A percentile compares a stretch with the other conserved stretches of the same genome.
phyloP scores from a whole-genome alignment of 2,329 filamentous ascomycete species.

The Pseudophaeomoniella oleicola region DNA sequence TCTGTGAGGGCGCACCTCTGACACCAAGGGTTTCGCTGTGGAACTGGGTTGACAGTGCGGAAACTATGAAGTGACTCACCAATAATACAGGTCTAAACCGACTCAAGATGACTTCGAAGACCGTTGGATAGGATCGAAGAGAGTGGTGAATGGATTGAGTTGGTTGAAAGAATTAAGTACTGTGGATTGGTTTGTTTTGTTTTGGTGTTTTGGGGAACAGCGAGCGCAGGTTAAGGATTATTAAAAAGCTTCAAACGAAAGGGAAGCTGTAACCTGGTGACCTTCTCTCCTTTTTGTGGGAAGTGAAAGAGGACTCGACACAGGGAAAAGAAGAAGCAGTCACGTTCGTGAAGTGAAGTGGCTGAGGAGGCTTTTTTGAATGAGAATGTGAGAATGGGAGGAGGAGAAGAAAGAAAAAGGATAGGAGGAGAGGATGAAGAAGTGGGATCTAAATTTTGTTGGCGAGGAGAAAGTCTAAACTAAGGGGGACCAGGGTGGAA shows the following conservation, averaged over 20 bases:
- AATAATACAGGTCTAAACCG: conserved; percentile 1
- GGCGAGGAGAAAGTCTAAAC: neutral
- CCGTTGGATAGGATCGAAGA: neutral
- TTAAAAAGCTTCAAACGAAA: conserved; percentile 1
- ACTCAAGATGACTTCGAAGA: no score
- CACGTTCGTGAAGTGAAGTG: neutral
- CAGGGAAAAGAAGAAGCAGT: neutral
- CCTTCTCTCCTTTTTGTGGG: conserved; percentile 1
- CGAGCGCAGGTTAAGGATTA: conserved; percentile 3
- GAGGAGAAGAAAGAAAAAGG: neutral
- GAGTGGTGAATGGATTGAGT: neutral
- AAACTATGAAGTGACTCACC: neutral
- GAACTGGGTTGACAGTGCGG: no score
- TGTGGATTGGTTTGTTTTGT: neutral
- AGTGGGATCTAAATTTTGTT: neutral
- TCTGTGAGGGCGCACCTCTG: no score
- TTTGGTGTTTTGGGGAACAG: conserved; percentile 5
- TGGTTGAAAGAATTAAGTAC: neutral
- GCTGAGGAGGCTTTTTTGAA: conserved; percentile 1
- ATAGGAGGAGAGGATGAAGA: neutral
- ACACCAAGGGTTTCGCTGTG: neutral
- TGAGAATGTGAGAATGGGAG: neutral
- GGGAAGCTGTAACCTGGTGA: conserved; percentile 5
- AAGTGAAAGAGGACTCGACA: conserved; percentile 1
- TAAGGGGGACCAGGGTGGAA: neutral